phyloP scores from a whole-genome alignment of 228 moss, liverwort and hornwort genomes.

The Sphagnum fallax region DNA sequence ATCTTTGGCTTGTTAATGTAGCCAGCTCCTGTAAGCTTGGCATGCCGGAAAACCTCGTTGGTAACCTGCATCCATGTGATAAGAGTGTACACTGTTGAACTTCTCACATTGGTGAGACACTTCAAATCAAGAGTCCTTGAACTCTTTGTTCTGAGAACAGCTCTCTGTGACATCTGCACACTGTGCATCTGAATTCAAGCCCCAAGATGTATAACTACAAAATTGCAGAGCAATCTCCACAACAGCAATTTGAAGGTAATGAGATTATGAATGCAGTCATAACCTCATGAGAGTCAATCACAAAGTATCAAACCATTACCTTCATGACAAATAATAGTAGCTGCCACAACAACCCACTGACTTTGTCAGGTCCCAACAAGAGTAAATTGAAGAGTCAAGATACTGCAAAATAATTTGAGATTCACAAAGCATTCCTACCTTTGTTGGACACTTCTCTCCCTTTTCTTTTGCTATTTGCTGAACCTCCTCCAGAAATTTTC shows the following conservation, averaged over 20 bases:
- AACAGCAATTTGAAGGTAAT: neutral
- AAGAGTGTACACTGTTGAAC: neutral
- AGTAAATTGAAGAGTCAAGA: neutral
- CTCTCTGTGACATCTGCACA: neutral
- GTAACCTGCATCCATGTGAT: constrained; percentile 34
- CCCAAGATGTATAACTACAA: neutral
- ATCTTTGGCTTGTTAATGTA: constrained; percentile 76
- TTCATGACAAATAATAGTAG: too few relatives aligned
- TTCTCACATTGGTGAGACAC: neutral
- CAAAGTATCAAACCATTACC: too few relatives aligned
- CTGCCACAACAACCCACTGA: too few relatives aligned
- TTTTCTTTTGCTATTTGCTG: constrained; percentile 94
- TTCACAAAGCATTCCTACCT: constrained; percentile 38
- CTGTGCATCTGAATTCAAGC: too few relatives aligned
- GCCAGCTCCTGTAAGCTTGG: constrained; percentile 62
- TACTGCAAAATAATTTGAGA: neutral
- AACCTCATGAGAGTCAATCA: too few relatives aligned
- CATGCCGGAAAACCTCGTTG: constrained; percentile 64
- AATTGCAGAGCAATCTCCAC: neutral
- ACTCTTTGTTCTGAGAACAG: neutral
- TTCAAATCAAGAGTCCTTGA: neutral
- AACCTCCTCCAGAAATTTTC: constrained; percentile 95
- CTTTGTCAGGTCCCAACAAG: too few relatives aligned
- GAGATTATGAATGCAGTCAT: too few relatives aligned
- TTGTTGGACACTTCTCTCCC: constrained; percentile 98